Percentiles rank a stretch among this genome's conserved stretches.
phyloP scores from a whole-genome alignment of 2,329 filamentous ascomycete genomes.

The Sphaceloma murrayae region DNA sequence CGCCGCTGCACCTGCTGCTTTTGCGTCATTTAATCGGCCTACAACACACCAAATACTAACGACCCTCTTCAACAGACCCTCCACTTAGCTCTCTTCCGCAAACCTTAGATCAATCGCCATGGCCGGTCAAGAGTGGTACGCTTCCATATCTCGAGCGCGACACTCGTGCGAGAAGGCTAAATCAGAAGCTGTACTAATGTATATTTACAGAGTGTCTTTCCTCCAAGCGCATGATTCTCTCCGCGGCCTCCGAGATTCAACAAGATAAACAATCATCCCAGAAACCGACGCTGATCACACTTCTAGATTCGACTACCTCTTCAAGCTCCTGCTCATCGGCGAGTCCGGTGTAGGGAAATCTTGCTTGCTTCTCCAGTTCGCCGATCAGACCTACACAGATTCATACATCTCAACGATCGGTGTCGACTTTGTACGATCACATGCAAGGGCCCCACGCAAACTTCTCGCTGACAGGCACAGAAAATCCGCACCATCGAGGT shows the following conservation, averaged over 20 bases:
- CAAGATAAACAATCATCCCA: not conserved
- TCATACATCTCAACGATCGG: slow-evolving; percentile 99
- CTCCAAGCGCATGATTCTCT: not conserved
- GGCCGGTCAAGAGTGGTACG: slow-evolving; percentile 17
- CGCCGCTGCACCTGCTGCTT: not conserved
- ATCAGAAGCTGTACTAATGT: not conserved
- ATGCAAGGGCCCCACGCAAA: not conserved
- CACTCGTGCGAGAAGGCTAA: not conserved
- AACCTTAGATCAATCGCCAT: slow-evolving; percentile 5
- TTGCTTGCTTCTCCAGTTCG: slow-evolving; percentile 93
- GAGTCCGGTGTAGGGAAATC: slow-evolving; percentile 99
- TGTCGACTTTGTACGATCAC: slow-evolving; percentile 78
- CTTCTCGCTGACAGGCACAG: slow-evolving; percentile 41
- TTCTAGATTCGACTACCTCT: slow-evolving; percentile 97
- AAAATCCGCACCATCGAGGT: slow-evolving; percentile 99
- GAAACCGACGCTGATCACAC: not conserved
- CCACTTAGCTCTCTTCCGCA: not conserved
- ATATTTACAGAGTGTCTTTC: not conserved
- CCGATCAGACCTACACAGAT: slow-evolving; percentile 98
- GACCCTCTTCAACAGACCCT: not conserved
- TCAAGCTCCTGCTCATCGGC: slow-evolving; percentile 99
- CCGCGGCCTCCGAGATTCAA: not conserved
- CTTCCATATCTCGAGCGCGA: not conserved
- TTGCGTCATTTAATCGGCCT: not conserved
- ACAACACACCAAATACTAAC: not conserved